phyloP scores from a whole-genome alignment of 75 land plant species.

The Cryptomeria japonica region DNA sequence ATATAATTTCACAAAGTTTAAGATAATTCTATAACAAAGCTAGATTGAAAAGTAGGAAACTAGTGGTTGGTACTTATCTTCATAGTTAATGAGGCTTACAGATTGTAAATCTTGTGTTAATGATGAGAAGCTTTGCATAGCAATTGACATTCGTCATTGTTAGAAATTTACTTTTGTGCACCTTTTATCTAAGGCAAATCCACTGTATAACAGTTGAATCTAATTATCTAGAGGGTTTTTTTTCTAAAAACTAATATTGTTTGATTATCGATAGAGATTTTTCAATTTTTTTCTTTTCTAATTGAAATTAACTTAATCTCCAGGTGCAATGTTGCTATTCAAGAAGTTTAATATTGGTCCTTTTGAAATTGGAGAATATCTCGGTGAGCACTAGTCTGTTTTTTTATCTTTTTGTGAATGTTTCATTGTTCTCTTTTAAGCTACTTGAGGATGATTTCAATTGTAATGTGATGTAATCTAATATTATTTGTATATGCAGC shows the following conservation, averaged over 20 bases:
- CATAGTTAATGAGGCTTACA: not conserved
- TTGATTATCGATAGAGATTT: no score
- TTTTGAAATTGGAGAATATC: constrained; percentile 65
- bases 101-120: not conserved
- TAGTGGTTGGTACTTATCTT: not conserved
- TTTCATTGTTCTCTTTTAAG: not conserved
- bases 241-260: not conserved
- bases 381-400: constrained; percentile 43
- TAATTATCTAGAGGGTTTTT: not conserved
- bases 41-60: not conserved
- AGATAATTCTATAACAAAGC: not conserved
- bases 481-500: constrained; percentile 39
- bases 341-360: constrained; percentile 45
- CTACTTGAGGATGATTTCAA: not conserved
- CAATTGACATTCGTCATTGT: not conserved
- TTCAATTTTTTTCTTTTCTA: not conserved
- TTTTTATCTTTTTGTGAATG: not conserved
- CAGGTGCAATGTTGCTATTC: constrained; percentile 53
- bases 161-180: not conserved
- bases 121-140: not conserved
- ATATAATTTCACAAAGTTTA: not conserved
- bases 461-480: not conserved
- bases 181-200: not conserved
- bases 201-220: not conserved
- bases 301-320: not conserved